Conservation (phyloP, 176 grass and related monocot species). For the Panicum miliaceum region DNA sequence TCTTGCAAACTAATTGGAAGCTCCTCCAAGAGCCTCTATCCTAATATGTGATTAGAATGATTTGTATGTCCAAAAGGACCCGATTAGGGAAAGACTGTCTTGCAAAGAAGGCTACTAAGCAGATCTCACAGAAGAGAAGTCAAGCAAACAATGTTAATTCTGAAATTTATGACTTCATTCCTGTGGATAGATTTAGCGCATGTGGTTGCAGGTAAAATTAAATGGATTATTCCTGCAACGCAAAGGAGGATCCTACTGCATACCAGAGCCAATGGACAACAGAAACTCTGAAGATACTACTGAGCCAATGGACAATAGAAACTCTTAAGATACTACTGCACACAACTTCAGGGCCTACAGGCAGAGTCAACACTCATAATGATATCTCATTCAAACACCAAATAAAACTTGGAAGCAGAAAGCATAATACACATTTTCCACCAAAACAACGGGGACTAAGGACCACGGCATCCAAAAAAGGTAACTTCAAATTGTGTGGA, state of each 20-base stretch:
- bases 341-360: conserved; percentile 1
- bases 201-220: not conserved
- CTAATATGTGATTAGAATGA: too few species aligned
- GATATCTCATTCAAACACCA: not conserved
- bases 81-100: too few species aligned
- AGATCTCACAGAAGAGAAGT: too few species aligned
- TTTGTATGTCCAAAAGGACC: too few species aligned
- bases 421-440: not conserved
- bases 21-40: too few species aligned
- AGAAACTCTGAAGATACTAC: not conserved
- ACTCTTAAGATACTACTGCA: not conserved
- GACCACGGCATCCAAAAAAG: not conserved
- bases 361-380: not conserved
- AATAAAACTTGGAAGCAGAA: conserved; percentile 24
- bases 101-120: too few species aligned
- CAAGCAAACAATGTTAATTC: too few species aligned
- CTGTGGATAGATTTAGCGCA: not conserved
- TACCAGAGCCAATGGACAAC: not conserved
- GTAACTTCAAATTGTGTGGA: conserved; percentile 29
- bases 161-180: too few species aligned
- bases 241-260: not conserved
- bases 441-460: conserved; percentile 5
- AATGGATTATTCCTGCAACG: not conserved
- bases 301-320: not conserved
- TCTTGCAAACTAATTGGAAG: too few species aligned